Conservation (phyloP, 2,329 filamentous ascomycete species). For the Aspergillus brunneoviolaceus region DNA sequence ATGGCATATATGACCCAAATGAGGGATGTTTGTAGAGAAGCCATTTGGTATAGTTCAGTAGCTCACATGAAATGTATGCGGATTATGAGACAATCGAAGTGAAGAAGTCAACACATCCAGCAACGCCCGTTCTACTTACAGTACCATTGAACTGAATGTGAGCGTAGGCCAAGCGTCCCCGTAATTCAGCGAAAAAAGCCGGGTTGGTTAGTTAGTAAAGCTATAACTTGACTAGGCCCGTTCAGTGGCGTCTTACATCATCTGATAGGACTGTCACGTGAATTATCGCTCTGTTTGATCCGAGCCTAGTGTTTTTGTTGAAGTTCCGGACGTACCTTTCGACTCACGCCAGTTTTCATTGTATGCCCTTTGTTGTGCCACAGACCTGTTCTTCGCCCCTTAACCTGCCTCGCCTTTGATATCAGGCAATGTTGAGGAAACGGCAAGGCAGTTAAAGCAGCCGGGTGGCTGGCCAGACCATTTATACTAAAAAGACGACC, state of each 20-base stretch:
- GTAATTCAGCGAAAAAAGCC: background rate
- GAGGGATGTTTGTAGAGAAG: slow-evolving; percentile 78
- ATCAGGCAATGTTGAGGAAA: background rate
- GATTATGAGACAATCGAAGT: background rate
- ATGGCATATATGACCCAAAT: slow-evolving; percentile 95
- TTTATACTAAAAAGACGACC: background rate
- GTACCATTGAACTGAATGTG: slow-evolving; percentile 14
- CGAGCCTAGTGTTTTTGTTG: background rate
- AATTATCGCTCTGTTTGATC: background rate
- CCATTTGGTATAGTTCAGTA: slow-evolving; percentile 46
- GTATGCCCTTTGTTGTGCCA: background rate
- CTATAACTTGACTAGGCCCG: background rate
- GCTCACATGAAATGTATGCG: slow-evolving; percentile 15
- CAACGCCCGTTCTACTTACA: background rate
- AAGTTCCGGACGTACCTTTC: background rate
- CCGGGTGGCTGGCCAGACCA: background rate
- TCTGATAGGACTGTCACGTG: slow-evolving; percentile 19
- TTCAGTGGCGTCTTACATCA: slow-evolving; percentile 20
- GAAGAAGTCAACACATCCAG: background rate
- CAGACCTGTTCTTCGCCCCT: background rate
- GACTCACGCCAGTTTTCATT: background rate
- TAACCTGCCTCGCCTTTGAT: background rate
- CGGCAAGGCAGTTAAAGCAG: slow-evolving; percentile 12
- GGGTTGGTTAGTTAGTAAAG: too few species aligned
- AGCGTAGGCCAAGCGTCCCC: slow-evolving; percentile 4